Evolutionary conservation across 768 basidiomycete genomes (phyloP).

Genomic region (Pisolithus microcarpus): DNA sequence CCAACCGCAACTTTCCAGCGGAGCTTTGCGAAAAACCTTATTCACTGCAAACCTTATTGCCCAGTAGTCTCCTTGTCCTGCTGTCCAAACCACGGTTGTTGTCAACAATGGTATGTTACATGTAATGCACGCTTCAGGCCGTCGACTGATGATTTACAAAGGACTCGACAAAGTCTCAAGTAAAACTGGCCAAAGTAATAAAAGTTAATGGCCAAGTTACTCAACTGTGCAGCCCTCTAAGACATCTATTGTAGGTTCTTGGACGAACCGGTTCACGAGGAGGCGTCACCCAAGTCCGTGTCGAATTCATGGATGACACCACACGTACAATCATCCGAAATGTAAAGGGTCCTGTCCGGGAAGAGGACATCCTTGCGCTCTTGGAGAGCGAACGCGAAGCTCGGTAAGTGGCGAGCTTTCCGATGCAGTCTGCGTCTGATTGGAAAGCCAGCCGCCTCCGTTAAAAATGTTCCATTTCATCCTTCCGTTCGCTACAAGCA

Average conservation of each 20-base stretch:
- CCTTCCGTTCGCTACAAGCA: background rate
- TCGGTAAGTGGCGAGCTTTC: constrained; percentile 53
- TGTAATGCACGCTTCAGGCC: background rate
- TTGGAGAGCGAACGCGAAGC: constrained; percentile 99
- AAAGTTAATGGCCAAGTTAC: constrained; percentile 51
- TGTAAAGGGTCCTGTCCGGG: constrained; percentile 95
- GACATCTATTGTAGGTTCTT: constrained; percentile 59
- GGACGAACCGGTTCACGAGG: constrained; percentile 98
- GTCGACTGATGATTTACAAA: constrained; percentile 15
- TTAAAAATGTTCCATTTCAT: background rate
- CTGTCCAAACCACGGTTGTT: constrained; percentile 1
- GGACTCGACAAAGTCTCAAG: constrained; percentile 86
- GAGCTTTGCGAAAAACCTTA: constrained; percentile 19
- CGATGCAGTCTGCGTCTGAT: background rate
- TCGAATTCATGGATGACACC: constrained; percentile 98
- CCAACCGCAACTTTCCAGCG: constrained; percentile 7
- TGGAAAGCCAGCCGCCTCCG: background rate
- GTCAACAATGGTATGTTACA: constrained; percentile 18
- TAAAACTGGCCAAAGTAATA: constrained; percentile 96
- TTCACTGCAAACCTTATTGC: constrained; percentile 9
- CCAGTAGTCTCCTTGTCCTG: constrained; percentile 9
- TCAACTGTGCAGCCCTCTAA: background rate
- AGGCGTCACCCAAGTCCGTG: constrained; percentile 98
- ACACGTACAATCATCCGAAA: constrained; percentile 96
- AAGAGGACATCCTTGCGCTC: constrained; percentile 93